Percentiles rank a stretch among this genome's conserved stretches.
Evolutionary conservation across 2,329 filamentous ascomycete species (phyloP).

Genomic region (Fusarium sp.): DNA sequence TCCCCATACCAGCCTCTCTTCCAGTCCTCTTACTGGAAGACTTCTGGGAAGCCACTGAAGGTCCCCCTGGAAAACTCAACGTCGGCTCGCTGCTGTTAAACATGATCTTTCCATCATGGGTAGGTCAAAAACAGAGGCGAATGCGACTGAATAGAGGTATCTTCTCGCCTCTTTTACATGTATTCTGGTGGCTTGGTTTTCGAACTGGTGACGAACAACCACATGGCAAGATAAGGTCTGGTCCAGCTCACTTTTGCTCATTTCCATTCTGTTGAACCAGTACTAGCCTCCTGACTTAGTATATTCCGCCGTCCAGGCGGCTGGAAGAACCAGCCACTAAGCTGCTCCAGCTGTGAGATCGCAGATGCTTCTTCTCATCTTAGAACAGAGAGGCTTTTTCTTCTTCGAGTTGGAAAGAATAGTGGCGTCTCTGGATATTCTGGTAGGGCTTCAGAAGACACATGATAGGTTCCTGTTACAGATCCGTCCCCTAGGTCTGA

Average conservation of each 20-base stretch:
- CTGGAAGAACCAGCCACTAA: conserved; percentile 18
- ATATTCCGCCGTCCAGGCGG: conserved; percentile 24
- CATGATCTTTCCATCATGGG: conserved; percentile 25
- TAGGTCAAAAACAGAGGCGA: conserved; percentile 4
- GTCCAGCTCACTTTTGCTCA: conserved; percentile 11
- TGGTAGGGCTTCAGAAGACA: conserved; percentile 15
- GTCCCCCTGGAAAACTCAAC: conserved; percentile 8
- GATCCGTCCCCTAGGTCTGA: conserved; percentile 8
- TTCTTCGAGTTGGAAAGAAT: conserved; percentile 16
- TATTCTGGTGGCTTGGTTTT: neutral
- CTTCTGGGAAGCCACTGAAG: conserved; percentile 16
- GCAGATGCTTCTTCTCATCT: conserved; percentile 5
- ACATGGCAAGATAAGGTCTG: conserved; percentile 2
- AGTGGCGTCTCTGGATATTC: conserved; percentile 8
- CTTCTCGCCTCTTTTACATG: neutral
- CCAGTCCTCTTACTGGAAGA: conserved; percentile 9
- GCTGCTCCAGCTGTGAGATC: conserved; percentile 12
- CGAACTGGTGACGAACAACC: neutral
- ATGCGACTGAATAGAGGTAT: conserved; percentile 6
- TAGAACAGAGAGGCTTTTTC: conserved; percentile 6
- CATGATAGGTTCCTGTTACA: conserved; percentile 18
- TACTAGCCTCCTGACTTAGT: conserved; percentile 8
- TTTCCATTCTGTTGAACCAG: conserved; percentile 16
- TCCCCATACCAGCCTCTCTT: conserved; percentile 14
- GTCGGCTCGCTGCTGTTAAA: conserved; percentile 3